Evolutionary conservation across 768 basidiomycete genomes (phyloP).

Genomic region (Amanita pseudoporphyria): DNA sequence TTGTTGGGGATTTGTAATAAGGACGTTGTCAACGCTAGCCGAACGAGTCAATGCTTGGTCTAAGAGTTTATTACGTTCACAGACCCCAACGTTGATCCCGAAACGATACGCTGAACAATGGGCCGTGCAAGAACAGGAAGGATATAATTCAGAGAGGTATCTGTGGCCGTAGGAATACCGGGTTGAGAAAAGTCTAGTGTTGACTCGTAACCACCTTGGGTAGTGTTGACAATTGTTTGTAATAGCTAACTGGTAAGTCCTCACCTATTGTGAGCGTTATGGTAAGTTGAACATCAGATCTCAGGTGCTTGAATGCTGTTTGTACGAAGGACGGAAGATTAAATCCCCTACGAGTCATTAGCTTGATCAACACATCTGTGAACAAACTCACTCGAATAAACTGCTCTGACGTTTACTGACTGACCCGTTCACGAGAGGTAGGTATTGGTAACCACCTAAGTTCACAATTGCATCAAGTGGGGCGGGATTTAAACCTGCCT

Average conservation of each 20-base stretch:
- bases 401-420: conserved; percentile 30
- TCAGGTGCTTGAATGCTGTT: conserved; percentile 54
- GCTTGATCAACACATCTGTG: neutral
- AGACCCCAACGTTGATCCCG: conserved; percentile 45
- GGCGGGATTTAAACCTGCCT: conserved; percentile 48
- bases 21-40: conserved; percentile 43
- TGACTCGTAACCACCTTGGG: conserved; percentile 52
- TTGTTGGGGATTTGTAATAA: conserved; percentile 50
- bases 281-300: conserved; percentile 49
- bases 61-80: conserved; percentile 5
- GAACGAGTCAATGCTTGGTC: neutral
- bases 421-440: conserved; percentile 24
- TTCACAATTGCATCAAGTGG: conserved; percentile 59
- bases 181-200: conserved; percentile 51
- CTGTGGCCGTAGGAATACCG: conserved; percentile 48
- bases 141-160: conserved; percentile 50
- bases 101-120: conserved; percentile 65
- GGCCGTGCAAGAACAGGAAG: conserved; percentile 63
- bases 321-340: conserved; percentile 53
- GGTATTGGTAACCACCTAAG: conserved; percentile 58
- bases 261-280: conserved; percentile 50
- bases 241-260: neutral
- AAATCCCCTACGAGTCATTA: conserved; percentile 37
- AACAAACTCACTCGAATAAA: conserved; percentile 39
- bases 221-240: neutral